Conservation (phyloP, 257 asterid genomes). For the Salvia splendens region DNA sequence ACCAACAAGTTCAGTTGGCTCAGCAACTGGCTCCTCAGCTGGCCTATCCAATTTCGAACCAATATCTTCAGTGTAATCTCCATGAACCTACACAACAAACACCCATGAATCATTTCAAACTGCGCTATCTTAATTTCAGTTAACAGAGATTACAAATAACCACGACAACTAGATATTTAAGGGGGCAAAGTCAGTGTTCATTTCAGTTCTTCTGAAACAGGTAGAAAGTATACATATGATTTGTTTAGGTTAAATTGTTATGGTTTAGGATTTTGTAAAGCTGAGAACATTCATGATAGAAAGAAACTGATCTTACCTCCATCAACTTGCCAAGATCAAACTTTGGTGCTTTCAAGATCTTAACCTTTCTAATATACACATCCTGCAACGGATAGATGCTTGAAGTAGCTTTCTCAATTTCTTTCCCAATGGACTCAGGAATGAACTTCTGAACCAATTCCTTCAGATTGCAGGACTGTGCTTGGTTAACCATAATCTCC, state of each 20-base stretch:
- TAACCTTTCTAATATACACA: constrained; percentile 63
- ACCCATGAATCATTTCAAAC: neutral
- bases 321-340: constrained; percentile 64
- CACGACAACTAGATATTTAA: no score
- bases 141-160: neutral
- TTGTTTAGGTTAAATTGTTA: no score
- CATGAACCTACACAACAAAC: constrained; percentile 57
- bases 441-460: constrained; percentile 63
- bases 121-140: neutral
- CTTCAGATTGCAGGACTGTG: constrained; percentile 55
- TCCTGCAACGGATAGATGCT: constrained; percentile 66
- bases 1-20: constrained; percentile 65
- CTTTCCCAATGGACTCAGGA: constrained; percentile 67
- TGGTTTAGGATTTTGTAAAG: neutral
- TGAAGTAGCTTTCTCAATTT: constrained; percentile 66
- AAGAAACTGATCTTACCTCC: constrained; percentile 41
- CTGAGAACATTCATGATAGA: no score
- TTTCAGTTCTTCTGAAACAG: no score
- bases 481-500: constrained; percentile 67
- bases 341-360: constrained; percentile 69
- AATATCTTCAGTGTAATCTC: constrained; percentile 64
- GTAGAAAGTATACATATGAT: no score
- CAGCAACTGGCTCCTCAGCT: constrained; percentile 59
- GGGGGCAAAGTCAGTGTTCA: no score
- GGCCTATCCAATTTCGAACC: constrained; percentile 72